Conservation (phyloP, 2,329 filamentous ascomycete genomes). For the Epichloe baconii region DNA sequence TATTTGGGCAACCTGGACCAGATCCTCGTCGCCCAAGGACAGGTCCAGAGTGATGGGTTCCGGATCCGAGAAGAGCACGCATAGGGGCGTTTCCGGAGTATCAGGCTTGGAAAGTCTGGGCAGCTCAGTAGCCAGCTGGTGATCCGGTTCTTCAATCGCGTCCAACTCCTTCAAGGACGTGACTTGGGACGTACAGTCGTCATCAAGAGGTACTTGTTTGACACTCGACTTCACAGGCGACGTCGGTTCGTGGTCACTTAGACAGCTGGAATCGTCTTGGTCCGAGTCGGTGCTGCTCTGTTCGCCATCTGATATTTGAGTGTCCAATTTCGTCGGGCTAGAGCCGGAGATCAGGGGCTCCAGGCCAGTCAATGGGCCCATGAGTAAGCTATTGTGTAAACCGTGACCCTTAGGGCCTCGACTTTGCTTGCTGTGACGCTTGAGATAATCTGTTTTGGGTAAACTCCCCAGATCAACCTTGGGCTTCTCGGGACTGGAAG, state of each 20-base stretch:
- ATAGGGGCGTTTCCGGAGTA: constrained; percentile 34
- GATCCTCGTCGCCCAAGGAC: constrained; percentile 41
- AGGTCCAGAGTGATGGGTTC: constrained; percentile 37
- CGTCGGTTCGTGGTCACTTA: constrained; percentile 34
- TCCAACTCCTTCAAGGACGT: constrained; percentile 39
- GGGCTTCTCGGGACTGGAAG: constrained; percentile 16
- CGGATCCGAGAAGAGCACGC: constrained; percentile 45
- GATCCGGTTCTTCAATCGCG: constrained; percentile 30
- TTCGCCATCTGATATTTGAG: constrained; percentile 29
- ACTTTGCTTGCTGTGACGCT: constrained; percentile 30
- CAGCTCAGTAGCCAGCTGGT: constrained; percentile 35
- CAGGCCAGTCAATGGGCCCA: constrained; percentile 15
- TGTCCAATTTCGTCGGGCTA: constrained; percentile 26
- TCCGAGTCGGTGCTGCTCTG: constrained; percentile 42
- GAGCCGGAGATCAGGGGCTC: constrained; percentile 14
- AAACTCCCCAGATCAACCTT: constrained; percentile 21
- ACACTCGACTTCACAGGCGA: constrained; percentile 37
- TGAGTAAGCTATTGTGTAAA: constrained; percentile 12
- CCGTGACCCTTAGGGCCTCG: constrained; percentile 19
- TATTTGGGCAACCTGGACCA: constrained; percentile 55
- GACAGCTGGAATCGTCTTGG: constrained; percentile 38
- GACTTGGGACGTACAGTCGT: constrained; percentile 39
- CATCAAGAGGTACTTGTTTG: constrained; percentile 29
- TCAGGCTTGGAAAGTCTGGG: constrained; percentile 35
- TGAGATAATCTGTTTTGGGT: constrained; percentile 35